Conservation (phyloP, 345 rosid species). For the Corchorus olitorius region DNA sequence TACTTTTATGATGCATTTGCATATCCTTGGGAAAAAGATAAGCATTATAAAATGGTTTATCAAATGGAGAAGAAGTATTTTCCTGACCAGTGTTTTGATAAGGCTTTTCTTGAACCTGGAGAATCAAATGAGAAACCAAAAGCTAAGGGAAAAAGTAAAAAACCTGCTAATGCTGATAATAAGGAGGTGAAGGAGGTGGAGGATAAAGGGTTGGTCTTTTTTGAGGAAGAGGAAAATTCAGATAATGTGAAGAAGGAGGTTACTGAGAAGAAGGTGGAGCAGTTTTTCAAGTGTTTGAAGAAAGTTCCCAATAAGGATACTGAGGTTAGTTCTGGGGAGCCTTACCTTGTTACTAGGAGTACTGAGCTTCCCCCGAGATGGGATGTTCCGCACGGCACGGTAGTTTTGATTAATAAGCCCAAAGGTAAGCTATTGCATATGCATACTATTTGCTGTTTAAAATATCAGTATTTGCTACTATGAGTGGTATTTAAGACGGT, state of each 20-base stretch:
- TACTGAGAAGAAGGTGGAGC: constrained; percentile 81
- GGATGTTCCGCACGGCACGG: constrained; percentile 85
- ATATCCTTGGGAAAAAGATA: constrained; percentile 93
- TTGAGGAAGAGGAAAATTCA: constrained; percentile 47
- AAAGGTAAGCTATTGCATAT: constrained; percentile 54
- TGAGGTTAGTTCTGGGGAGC: constrained; percentile 59
- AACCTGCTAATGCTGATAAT: constrained; percentile 10
- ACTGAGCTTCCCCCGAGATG: constrained; percentile 83
- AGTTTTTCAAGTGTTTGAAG: constrained; percentile 85
- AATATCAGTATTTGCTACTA: background rate
- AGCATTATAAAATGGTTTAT: constrained; percentile 97
- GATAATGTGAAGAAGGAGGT: constrained; percentile 38
- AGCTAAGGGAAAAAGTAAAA: constrained; percentile 35
- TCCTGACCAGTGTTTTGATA: constrained; percentile 84
- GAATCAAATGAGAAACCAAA: constrained; percentile 34
- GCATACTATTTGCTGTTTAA: constrained; percentile 5
- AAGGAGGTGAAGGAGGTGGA: constrained; percentile 32
- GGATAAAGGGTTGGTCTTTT: constrained; percentile 61
- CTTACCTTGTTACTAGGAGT: constrained; percentile 67
- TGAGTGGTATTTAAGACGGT: background rate
- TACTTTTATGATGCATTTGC: constrained; percentile 84
- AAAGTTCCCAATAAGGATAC: constrained; percentile 58
- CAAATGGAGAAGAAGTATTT: constrained; percentile 96
- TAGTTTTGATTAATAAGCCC: constrained; percentile 89
- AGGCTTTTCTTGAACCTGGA: constrained; percentile 81